Conservation (phyloP, 495 filamentous ascomycete genomes). For the Tuber indicum region DNA sequence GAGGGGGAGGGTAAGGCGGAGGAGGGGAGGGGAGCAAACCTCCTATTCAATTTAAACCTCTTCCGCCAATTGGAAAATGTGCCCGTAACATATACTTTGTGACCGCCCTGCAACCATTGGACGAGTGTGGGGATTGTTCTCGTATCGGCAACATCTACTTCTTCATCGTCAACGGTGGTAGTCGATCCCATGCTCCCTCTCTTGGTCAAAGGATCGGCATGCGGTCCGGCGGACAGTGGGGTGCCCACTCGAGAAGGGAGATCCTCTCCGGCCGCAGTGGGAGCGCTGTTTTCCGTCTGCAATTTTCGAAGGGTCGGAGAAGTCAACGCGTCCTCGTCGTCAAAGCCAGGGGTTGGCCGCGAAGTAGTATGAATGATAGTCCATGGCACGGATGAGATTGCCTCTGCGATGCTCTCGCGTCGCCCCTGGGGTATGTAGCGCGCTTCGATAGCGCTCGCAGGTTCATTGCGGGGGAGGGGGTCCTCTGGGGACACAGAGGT, state of each 20-base stretch:
- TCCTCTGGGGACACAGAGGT: conserved; percentile 24
- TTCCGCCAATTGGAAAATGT: conserved; percentile 94
- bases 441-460: conserved; percentile 16
- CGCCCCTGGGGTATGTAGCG: conserved; percentile 23
- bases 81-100: conserved; percentile 92
- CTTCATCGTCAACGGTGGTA: conserved; percentile 70
- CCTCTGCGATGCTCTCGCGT: conserved; percentile 34
- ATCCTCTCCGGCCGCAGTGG: conserved; percentile 32
- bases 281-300: conserved; percentile 21
- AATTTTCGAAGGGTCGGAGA: conserved; percentile 18
- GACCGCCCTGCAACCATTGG: conserved; percentile 69
- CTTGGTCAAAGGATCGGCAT: conserved; percentile 33
- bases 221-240: conserved; percentile 20
- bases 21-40: conserved; percentile 49
- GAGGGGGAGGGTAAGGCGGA: background rate
- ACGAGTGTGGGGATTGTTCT: conserved; percentile 68
- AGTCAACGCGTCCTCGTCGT: conserved; percentile 23
- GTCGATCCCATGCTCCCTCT: conserved; percentile 50
- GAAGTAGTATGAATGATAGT: conserved; percentile 12
- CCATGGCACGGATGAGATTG: conserved; percentile 2
- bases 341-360: conserved; percentile 9
- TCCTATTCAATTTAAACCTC: conserved; percentile 76
- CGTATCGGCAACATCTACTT: conserved; percentile 65
- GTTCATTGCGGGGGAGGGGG: conserved; percentile 23
- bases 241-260: conserved; percentile 18